Conservation (phyloP, 1,284 basidiomycete species). For the Kwoniella shivajii region DNA sequence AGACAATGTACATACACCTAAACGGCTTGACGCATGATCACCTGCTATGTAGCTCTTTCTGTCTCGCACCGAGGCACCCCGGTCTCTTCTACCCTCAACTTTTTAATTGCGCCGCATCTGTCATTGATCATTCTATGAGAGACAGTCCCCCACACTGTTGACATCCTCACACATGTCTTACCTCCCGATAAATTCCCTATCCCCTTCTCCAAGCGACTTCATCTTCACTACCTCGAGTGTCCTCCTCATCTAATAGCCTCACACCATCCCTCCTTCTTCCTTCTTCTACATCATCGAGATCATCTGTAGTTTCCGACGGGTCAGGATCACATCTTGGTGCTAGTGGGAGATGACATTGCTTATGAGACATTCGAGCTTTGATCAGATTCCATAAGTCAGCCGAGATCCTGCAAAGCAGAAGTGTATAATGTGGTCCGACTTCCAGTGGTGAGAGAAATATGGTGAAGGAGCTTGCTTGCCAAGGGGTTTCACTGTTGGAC, state of each 20-base stretch:
- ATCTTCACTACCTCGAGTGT: conserved; percentile 43
- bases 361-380: conserved; percentile 42
- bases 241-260: conserved; percentile 32
- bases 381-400: conserved; percentile 54
- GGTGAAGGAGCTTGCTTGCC: background rate
- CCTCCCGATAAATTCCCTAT: too few species aligned
- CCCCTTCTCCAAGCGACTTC: conserved; percentile 37
- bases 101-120: too few species aligned
- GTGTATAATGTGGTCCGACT: background rate
- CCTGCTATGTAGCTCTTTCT: too few species aligned
- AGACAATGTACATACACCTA: too few species aligned
- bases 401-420: background rate
- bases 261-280: conserved; percentile 20
- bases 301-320: conserved; percentile 22
- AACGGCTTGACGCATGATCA: too few species aligned
- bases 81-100: too few species aligned
- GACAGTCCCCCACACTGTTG: too few species aligned
- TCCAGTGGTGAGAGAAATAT: background rate
- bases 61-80: too few species aligned
- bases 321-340: conserved; percentile 61
- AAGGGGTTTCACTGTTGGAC: too few species aligned
- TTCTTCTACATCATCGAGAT: conserved; percentile 19
- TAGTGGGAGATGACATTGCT: conserved; percentile 69
- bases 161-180: too few species aligned
- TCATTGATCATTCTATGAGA: too few species aligned